Base-by-base conservation (phyloP, 2,329 filamentous ascomycete species). In the Exserohilum rostratum region DNA sequence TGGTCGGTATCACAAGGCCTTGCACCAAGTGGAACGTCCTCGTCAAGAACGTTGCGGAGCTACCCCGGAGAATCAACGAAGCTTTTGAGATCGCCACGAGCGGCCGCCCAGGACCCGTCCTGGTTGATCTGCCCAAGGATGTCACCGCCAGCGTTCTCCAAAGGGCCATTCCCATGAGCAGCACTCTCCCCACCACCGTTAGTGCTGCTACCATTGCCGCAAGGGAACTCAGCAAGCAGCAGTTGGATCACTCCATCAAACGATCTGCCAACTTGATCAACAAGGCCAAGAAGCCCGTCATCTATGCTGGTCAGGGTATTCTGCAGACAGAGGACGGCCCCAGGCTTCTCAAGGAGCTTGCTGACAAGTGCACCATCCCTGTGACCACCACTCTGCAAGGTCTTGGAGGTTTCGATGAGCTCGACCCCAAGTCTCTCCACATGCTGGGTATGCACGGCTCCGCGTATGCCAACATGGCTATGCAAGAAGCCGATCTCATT, bases 11-110 rank as follows among this genome's bases (percentile, higher is more conserved):
- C 76, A 96, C 91, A 30, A 86, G 93, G 70, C 88, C 93, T 17
- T 97, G 93, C 83, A 97, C 93, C 66, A 98, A 98, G 82, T 99
- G 95, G 95, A 98, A 98, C 69, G 91, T 96, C 57, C 96, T 98
- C 92, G 91, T 97, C 44, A 97, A 96, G 84, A 93, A 89, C 75
- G 87, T 96, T 50, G 92, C 91, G 46, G 95, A 99, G 78, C 83
- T 99, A 51, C 95, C 95, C 46, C 87, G 90, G 68, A 86, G 93
- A 62, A 98, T 98, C 73, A 96, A 97, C 76, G 95, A 98, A 80
- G 95, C 95, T 44, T 98, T 98, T 72, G 93, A 98, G 79, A 98
- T 98, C 72, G 95, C 95, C 35, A 98, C 91, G 37, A 95, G 89
- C 68, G 95, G 95, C 57, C 87, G 95, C 44, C 95, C 95, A 12